These are phyloP conservation scores for Ceratobasidium sp. DNA, from an alignment of 1,284 basidiomycete genomes.

Conservation along the genomic window DNA sequence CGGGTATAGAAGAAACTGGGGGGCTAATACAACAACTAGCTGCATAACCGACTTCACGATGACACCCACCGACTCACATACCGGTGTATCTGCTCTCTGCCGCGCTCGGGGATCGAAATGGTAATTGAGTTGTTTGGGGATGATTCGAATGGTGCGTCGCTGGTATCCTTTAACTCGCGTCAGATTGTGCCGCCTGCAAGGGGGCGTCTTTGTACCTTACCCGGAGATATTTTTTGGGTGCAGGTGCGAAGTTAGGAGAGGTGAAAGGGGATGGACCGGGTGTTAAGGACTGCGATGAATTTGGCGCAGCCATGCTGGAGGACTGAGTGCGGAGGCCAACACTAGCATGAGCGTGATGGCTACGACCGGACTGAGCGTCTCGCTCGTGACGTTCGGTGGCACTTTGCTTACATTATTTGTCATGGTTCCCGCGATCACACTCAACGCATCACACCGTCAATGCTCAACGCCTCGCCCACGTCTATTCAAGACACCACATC, in stretches of 20 bases:
- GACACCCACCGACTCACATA: too few species aligned
- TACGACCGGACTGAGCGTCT: background rate
- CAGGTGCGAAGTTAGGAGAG: background rate
- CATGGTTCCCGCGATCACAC: too few species aligned
- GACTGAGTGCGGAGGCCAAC: background rate
- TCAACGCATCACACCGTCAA: background rate
- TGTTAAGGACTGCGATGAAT: too few species aligned
- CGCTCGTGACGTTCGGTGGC: background rate
- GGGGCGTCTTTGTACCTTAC: slow-evolving; percentile 11
- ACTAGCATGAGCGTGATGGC: background rate
- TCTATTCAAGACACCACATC: slow-evolving; percentile 7
- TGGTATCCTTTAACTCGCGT: background rate
- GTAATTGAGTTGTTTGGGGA: too few species aligned
- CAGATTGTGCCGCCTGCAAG: slow-evolving; percentile 1
- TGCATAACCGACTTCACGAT: too few species aligned
- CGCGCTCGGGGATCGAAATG: too few species aligned
- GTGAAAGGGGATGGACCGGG: background rate
- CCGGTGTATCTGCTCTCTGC: background rate
- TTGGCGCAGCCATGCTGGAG: too few species aligned
- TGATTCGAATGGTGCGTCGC: background rate
- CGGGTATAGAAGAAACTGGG: too few species aligned
- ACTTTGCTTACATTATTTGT: background rate
- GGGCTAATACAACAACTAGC: too few species aligned
- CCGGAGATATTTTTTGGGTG: background rate
- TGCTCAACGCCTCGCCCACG: slow-evolving; percentile 18